Evolutionary conservation across 2,329 filamentous ascomycete species (phyloP).

Genomic region (Colletotrichum sojae): DNA sequence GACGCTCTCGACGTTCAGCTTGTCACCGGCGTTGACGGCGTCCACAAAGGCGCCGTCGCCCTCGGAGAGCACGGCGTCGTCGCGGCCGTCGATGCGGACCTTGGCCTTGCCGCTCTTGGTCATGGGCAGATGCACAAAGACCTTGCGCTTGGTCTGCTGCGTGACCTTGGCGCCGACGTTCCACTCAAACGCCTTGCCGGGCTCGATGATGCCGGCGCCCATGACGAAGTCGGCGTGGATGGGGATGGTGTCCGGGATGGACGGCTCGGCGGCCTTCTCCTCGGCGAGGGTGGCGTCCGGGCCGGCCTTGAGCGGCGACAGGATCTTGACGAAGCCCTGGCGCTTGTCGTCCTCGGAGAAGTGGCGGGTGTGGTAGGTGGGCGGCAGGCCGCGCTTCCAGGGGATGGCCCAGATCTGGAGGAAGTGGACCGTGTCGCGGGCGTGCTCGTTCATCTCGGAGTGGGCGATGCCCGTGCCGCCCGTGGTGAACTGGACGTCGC

Average conservation of each 20-base stretch:
- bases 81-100: slow-evolving; percentile 76
- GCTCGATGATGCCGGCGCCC: slow-evolving; percentile 81
- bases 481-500: slow-evolving; percentile 91
- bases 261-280: slow-evolving; percentile 75
- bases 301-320: slow-evolving; percentile 81
- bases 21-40: slow-evolving; percentile 74
- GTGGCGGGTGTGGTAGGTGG: slow-evolving; percentile 81
- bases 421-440: slow-evolving; percentile 81
- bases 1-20: slow-evolving; percentile 75
- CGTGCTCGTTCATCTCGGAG: slow-evolving; percentile 85
- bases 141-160: slow-evolving; percentile 72
- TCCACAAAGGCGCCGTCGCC: slow-evolving; percentile 87
- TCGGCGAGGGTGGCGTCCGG: slow-evolving; percentile 71
- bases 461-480: slow-evolving; percentile 87
- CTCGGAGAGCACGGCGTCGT: slow-evolving; percentile 77
- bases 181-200: slow-evolving; percentile 78
- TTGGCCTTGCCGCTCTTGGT: slow-evolving; percentile 81
- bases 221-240: slow-evolving; percentile 89
- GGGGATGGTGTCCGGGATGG: slow-evolving; percentile 78
- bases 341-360: slow-evolving; percentile 82
- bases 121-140: slow-evolving; percentile 88
- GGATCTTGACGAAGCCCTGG: slow-evolving; percentile 79
- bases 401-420: slow-evolving; percentile 91
- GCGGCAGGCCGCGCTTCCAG: slow-evolving; percentile 79
- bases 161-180: slow-evolving; percentile 74